phyloP scores from a whole-genome alignment of 257 asterid species.

The Solanum dulcamara region DNA sequence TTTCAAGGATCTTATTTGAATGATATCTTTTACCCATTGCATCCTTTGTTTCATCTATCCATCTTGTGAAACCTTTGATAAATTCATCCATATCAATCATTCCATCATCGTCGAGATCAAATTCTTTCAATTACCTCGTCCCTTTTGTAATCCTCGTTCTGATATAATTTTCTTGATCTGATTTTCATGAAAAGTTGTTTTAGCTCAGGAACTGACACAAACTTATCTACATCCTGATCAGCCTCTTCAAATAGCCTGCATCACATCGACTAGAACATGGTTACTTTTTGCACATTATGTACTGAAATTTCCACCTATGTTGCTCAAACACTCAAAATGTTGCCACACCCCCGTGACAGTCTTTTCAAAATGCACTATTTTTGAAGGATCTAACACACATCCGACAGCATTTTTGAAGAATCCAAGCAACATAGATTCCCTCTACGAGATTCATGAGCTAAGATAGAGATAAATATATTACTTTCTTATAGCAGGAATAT shows the following conservation, averaged over 20 bases:
- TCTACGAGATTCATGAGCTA: background rate
- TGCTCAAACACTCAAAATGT: background rate
- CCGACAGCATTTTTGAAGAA: background rate
- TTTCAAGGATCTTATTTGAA: conserved; percentile 36
- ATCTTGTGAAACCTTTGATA: conserved; percentile 34
- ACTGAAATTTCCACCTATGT: no score
- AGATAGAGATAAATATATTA: background rate
- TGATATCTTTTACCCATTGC: conserved; percentile 33
- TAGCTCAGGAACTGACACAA: conserved; percentile 30
- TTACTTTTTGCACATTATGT: background rate
- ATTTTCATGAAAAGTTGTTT: conserved; percentile 29
- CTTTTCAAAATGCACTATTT: background rate
- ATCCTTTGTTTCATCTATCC: conserved; percentile 51
- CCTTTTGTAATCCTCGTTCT: conserved; percentile 19
- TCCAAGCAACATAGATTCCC: background rate
- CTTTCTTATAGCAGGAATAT: conserved; percentile 40
- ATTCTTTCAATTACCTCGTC: conserved; percentile 31
- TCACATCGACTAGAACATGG: background rate
- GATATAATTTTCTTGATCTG: conserved; percentile 9
- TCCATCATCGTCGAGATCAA: conserved; percentile 30
- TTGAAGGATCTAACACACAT: background rate
- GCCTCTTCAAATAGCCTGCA: conserved; percentile 31
- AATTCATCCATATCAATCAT: conserved; percentile 47
- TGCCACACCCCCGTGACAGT: background rate
- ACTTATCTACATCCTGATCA: conserved; percentile 36